phyloP scores from a whole-genome alignment of 1,284 basidiomycete species.

The Austroboletus novae-zelandiae region DNA sequence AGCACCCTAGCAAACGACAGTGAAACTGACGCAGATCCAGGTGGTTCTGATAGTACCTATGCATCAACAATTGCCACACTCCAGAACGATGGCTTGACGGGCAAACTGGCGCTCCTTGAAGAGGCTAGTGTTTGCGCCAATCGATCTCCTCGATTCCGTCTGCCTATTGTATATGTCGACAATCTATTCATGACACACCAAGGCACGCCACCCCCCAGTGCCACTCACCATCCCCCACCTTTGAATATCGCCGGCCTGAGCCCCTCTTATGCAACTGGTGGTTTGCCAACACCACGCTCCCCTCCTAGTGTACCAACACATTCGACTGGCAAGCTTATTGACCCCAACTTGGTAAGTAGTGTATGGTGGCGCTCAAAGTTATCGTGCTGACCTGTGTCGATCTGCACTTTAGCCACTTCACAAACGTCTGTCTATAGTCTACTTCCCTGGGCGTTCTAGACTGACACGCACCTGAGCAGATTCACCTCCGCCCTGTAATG shows the following conservation, averaged over 20 bases:
- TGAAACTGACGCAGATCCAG: constrained; percentile 18
- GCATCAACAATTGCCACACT: constrained; percentile 48
- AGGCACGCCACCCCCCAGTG: constrained; percentile 33
- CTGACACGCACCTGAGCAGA: constrained; percentile 22
- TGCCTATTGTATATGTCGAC: constrained; percentile 56
- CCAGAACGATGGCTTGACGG: constrained; percentile 58
- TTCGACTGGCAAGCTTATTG: constrained; percentile 43
- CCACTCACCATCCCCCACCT: constrained; percentile 41
- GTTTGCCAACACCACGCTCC: constrained; percentile 56
- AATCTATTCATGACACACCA: constrained; percentile 62
- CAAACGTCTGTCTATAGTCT: constrained; percentile 40
- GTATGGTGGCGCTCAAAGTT: constrained; percentile 8
- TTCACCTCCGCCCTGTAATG: constrained; percentile 74
- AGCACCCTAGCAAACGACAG: neutral
- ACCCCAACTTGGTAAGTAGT: constrained; percentile 49
- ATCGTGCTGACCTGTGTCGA: constrained; percentile 12
- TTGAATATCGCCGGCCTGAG: constrained; percentile 40
- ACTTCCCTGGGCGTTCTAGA: neutral
- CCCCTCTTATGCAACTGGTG: constrained; percentile 43
- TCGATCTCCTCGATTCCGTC: constrained; percentile 48
- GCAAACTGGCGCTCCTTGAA: constrained; percentile 67
- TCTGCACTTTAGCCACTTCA: constrained; percentile 43
- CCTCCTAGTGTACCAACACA: constrained; percentile 37
- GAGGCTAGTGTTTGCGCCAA: constrained; percentile 43
- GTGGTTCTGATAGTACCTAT: constrained; percentile 46